Conservation (phyloP, 179 eudicot genomes). For the Beta macrorhiza region DNA sequence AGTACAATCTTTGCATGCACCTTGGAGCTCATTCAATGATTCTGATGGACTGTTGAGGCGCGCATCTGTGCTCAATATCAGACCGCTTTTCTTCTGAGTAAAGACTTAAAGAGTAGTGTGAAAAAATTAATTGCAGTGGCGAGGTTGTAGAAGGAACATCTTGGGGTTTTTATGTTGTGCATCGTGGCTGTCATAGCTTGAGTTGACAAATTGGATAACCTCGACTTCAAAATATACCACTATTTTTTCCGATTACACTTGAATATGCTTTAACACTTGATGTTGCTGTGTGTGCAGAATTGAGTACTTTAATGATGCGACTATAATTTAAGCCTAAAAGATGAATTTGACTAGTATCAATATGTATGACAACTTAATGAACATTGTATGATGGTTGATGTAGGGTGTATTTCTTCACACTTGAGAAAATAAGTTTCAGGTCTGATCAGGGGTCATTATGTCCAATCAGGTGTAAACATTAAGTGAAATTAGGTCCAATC, state of each 20-base stretch:
- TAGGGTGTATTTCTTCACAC: not conserved
- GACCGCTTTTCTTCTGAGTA: not conserved
- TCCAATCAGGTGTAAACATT: too few species aligned
- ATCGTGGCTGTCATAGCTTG: not conserved
- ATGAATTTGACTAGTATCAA: not conserved
- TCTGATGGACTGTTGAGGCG: not conserved
- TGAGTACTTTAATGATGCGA: not conserved
- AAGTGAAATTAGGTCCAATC: too few species aligned
- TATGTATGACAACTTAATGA: not conserved
- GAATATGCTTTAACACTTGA: not conserved
- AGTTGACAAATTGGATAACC: not conserved
- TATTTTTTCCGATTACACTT: not conserved
- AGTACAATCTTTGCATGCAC: not conserved
- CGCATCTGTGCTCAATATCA: not conserved
- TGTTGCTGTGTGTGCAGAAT: not conserved
- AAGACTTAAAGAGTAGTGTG: not conserved
- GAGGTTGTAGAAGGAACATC: not conserved
- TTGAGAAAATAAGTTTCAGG: too few species aligned
- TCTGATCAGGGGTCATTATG: too few species aligned
- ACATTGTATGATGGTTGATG: not conserved
- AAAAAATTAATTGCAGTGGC: not conserved
- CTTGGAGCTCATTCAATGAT: not conserved
- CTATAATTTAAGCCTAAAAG: not conserved
- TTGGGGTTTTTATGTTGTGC: not conserved
- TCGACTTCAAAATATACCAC: not conserved